Percentiles rank a stretch among this genome's conserved stretches.
These are phyloP conservation scores for Penicillium cataractarum DNA, from an alignment of 495 filamentous ascomycete genomes.

Conservation along the genomic window DNA sequence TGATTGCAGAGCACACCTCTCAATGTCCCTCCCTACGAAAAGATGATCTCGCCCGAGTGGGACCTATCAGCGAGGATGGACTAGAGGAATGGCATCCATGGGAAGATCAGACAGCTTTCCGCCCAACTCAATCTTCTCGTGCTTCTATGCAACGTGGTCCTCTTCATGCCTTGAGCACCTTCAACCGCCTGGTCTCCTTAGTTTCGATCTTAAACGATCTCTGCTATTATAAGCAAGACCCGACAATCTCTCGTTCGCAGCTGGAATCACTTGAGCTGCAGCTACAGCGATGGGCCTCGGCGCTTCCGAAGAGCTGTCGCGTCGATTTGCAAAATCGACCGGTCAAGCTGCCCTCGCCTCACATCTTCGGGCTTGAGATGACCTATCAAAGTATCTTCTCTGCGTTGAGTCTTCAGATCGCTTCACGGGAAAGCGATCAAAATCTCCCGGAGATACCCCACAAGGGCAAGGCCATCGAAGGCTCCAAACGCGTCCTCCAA, in stretches of 20 bases:
- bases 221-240: conserved; percentile 35
- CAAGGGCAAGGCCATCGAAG: conserved; percentile 34
- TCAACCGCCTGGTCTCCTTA: conserved; percentile 57
- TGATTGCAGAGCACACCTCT: conserved; percentile 57
- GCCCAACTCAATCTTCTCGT: conserved; percentile 37
- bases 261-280: conserved; percentile 42
- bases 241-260: conserved; percentile 31
- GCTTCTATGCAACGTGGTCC: conserved; percentile 52
- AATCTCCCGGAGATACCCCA: conserved; percentile 29
- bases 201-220: conserved; percentile 49
- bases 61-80: conserved; percentile 60
- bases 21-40: conserved; percentile 55
- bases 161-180: conserved; percentile 60
- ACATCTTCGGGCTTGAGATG: conserved; percentile 47
- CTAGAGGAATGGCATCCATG: conserved; percentile 75
- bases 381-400: conserved; percentile 41
- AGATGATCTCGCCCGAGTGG: conserved; percentile 48
- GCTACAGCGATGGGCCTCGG: conserved; percentile 41
- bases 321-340: conserved; percentile 36
- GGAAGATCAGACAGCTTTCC: conserved; percentile 49
- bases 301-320: conserved; percentile 40
- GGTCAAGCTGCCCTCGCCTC: conserved; percentile 35
- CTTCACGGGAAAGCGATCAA: conserved; percentile 31
- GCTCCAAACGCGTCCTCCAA: conserved; percentile 37
- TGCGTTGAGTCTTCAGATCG: conserved; percentile 35